Evolutionary conservation across 139 green algal species (phyloP).

Genomic region (Chlorella sp.): DNA sequence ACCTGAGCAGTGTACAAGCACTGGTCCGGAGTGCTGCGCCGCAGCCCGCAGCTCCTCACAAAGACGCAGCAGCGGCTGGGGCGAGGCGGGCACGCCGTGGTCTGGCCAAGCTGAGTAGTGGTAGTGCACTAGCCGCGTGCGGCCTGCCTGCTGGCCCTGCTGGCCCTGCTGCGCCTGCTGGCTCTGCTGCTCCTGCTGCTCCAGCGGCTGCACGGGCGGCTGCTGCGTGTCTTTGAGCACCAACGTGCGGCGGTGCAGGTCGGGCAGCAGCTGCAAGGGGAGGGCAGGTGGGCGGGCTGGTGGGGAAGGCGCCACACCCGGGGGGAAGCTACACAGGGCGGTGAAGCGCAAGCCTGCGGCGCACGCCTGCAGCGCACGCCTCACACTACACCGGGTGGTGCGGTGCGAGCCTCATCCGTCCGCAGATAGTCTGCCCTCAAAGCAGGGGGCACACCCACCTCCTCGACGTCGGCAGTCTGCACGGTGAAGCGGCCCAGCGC

Average conservation of each 20-base stretch:
- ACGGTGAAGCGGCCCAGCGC: constrained; percentile 16
- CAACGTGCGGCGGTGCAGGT: neutral
- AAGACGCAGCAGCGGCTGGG: constrained; percentile 56
- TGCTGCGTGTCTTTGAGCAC: neutral
- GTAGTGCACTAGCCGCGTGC: neutral
- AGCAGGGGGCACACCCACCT: neutral
- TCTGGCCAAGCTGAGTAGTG: constrained; percentile 69
- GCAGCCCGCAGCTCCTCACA: constrained; percentile 41
- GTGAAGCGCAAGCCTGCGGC: too few relatives aligned
- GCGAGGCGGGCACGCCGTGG: constrained; percentile 66
- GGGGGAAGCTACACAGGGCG: too few relatives aligned
- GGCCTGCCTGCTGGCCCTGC: neutral
- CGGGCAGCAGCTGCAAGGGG: neutral
- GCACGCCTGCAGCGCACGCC: too few relatives aligned
- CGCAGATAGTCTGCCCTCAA: too few relatives aligned
- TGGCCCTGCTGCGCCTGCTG: neutral
- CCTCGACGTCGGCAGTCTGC: neutral
- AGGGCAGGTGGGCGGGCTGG: neutral
- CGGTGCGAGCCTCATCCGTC: too few relatives aligned
- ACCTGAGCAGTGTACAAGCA: constrained; percentile 73
- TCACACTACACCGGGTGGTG: too few relatives aligned
- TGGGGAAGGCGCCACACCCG: too few relatives aligned
- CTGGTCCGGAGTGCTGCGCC: constrained; percentile 25
- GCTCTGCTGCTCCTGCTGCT: neutral
- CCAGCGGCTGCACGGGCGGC: neutral